phyloP scores from a whole-genome alignment of 148 eudicot species.

The Vaccinium darrowii region DNA sequence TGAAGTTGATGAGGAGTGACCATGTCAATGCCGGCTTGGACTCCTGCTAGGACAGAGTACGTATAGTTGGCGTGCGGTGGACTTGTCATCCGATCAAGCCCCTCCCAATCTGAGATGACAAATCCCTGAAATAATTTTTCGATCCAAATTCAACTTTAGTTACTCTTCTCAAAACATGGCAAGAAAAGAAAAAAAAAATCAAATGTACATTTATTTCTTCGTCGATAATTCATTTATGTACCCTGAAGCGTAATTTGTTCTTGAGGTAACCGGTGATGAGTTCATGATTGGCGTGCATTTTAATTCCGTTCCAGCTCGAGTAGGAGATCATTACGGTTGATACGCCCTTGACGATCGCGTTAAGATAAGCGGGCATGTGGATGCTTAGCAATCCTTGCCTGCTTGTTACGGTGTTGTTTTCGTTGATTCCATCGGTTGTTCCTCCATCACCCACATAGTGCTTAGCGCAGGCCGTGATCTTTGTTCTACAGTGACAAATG shows the following conservation, averaged over 20 bases:
- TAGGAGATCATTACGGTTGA: conserved; percentile 69
- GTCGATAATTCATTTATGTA: not conserved
- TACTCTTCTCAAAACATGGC: not conserved
- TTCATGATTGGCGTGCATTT: conserved; percentile 29
- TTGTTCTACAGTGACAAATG: not conserved
- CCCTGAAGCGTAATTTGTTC: conserved; percentile 25
- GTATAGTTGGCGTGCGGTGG: not conserved
- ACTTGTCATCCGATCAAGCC: not conserved
- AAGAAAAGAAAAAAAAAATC: not conserved
- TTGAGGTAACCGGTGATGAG: conserved; percentile 29
- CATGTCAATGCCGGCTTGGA: conserved; percentile 9
- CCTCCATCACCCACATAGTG: conserved; percentile 83
- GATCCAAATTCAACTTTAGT: not conserved
- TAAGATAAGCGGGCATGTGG: conserved; percentile 74
- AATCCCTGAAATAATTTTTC: not conserved
- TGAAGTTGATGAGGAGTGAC: not conserved
- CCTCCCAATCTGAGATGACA: not conserved
- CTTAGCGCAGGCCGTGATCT: conserved; percentile 26
- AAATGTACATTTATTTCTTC: not conserved
- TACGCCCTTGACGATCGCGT: conserved; percentile 56
- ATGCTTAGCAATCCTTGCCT: conserved; percentile 38
- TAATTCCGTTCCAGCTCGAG: conserved; percentile 33
- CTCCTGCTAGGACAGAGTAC: not conserved
- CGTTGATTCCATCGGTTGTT: conserved; percentile 58
- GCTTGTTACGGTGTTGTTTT: conserved; percentile 58